Percentiles rank a stretch among this genome's conserved stretches.
These are phyloP conservation scores for Gnaphalium uliginosum DNA, from an alignment of 129 eudicot species.

Conservation along the genomic window DNA sequence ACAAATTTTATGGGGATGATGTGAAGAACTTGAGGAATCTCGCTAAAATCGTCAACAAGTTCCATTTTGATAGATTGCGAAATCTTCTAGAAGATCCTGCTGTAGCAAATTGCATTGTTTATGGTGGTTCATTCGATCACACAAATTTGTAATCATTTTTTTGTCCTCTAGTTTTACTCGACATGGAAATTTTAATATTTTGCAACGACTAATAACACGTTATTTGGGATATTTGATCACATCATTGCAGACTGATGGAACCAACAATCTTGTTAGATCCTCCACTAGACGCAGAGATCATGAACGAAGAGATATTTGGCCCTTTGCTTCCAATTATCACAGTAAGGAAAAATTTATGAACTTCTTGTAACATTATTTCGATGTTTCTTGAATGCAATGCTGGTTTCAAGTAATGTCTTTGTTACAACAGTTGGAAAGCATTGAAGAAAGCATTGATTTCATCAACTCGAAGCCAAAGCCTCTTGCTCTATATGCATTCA, in stretches of 20 bases:
- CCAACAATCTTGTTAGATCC: constrained; percentile 94
- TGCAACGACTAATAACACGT: background rate
- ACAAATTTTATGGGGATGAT: constrained; percentile 67
- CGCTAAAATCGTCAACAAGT: constrained; percentile 68
- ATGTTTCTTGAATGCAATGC: background rate
- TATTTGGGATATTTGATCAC: background rate
- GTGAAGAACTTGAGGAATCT: constrained; percentile 52
- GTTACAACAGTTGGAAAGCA: constrained; percentile 61
- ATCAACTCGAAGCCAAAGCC: constrained; percentile 82
- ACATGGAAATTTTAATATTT: background rate
- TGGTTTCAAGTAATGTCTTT: background rate
- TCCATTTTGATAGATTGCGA: constrained; percentile 66
- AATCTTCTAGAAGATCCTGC: constrained; percentile 77
- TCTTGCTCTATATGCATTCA: constrained; percentile 81
- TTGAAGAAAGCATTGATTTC: constrained; percentile 82
- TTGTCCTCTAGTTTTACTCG: background rate
- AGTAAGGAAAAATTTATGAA: constrained; percentile 34
- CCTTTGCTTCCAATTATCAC: constrained; percentile 93
- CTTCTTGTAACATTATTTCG: background rate
- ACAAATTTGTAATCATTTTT: constrained; percentile 47
- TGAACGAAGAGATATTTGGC: constrained; percentile 94
- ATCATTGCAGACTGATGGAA: constrained; percentile 61
- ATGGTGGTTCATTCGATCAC: constrained; percentile 82
- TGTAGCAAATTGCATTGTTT: constrained; percentile 66
- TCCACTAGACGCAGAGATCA: constrained; percentile 75